Base-by-base conservation (phyloP, 345 rosid genomes). In the Durio zibethinus region DNA sequence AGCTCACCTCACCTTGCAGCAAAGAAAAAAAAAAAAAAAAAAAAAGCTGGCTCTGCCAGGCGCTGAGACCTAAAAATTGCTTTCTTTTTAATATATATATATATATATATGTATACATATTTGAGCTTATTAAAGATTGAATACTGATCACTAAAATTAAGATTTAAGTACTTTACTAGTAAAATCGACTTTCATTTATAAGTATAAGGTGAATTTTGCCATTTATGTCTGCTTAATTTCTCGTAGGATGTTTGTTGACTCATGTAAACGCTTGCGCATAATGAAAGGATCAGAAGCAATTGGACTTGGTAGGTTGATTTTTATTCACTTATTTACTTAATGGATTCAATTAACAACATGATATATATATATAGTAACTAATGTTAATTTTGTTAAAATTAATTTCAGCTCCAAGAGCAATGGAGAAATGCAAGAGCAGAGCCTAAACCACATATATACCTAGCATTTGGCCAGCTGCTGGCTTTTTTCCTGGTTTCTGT, bases 231-330 rank as follows among this genome's bases (percentile, higher is more conserved):
- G 15, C 10, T 54, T 75, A 56, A 65, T 81, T 61, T 45, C 74
- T 27, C 33, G 68, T 87, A 95, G 97, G 88, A 95, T 95, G 98
- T 95, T 93, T 67, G 97, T 95, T 42, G 88, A 89, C 57, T 91
- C 99, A n/a, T 95, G 99, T 96, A 93, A 89, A 88, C 97, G 99
- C 77, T 78, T 95, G 82, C 98, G 98, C 84, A 86, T 93, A 74
- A 93, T 95, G 98, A 95, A 91, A 84, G 98, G 98, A 76, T 90
- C 98, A 7, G 99, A 95, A 82, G 98, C 98, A 65, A 89, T 93
- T 84, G 98, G 99, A 40, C 97, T 93, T 8, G 98, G 99, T 95
- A 89, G 1, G 27, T 23, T 8, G 12, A 21, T 1, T 0, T 33
- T 7, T 40, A 12, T 31, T 42, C 43, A 40, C 29, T 29, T 27